Base-by-base conservation (phyloP, 1,139 yeast genomes). In the Hanseniaspora uvarum region DNA sequence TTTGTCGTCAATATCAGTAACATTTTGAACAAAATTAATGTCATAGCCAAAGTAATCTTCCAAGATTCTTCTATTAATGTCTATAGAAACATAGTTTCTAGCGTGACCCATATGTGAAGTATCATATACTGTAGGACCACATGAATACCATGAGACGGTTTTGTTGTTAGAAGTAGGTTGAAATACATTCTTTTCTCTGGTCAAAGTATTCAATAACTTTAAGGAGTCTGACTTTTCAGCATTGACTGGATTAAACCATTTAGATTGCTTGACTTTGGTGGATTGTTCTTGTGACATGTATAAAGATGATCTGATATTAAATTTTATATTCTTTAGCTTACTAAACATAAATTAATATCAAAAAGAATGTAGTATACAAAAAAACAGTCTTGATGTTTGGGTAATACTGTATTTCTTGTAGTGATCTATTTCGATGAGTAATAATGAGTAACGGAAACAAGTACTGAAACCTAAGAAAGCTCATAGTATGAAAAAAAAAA, bases 51-150 rank as follows among this genome's bases (percentile, higher is more conserved):
- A 92, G 69, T 87, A 89, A 66, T 89, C 88, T 66, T 82, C 86
- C 60, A 92, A 68, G 50, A 94, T 77, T 61, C 98, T 77, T 66
- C 98, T 80, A 65, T 87, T 85, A 65, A 92, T 87, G 68, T 94
- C 98, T 54, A 87, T 86, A 10, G 96, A 80, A 51, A 92, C 97
- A 66, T 92, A 94, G 71, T 92, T 92, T 68, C 98, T 76, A 21
- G 98, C 98, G 69, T 94, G 99, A n/a, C 99, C 99, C 96, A 92
- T 87, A 66, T 92, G 99, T 53, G 94, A 80, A 45, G 94, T 82
- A 68, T 92, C 96, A 65, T 92, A 92, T n/a, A 92, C 97, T 0
- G 99, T 92, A 12, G 98, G 98, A 5, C 99, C 99, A 75, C 99
- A 92, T 55, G 89, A 86, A 71, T 92, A 92, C 99, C 99, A 92